These are phyloP conservation scores for Periglandula ipomoeae DNA, from an alignment of 2,329 filamentous ascomycete species.

Conservation along the genomic window DNA sequence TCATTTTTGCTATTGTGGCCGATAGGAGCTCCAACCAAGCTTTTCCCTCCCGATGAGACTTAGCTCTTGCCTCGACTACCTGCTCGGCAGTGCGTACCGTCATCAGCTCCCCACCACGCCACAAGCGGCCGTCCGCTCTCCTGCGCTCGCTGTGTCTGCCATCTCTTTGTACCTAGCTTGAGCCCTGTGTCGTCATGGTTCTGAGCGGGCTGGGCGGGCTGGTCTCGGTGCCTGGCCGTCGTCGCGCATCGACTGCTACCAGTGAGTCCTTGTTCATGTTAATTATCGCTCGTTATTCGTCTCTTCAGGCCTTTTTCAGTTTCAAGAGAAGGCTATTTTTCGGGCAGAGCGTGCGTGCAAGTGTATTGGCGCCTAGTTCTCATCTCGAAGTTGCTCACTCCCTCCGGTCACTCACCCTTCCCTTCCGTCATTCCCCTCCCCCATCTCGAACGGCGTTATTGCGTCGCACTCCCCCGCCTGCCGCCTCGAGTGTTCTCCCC, in stretches of 20 bases:
- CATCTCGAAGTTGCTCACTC: neutral
- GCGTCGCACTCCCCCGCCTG: neutral
- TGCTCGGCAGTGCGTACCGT: neutral
- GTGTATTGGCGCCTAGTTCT: neutral
- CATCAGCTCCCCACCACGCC: neutral
- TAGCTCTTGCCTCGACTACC: too few relatives aligned
- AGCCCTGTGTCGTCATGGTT: conserved; percentile 17
- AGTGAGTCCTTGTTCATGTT: conserved; percentile 12
- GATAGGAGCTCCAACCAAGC: neutral
- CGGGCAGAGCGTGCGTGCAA: neutral
- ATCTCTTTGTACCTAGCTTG: neutral
- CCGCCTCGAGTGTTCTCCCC: neutral
- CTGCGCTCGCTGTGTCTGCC: neutral
- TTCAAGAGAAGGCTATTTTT: neutral
- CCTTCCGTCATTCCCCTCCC: neutral
- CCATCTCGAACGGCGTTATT: neutral
- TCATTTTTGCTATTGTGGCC: too few relatives aligned
- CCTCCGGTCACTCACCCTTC: neutral
- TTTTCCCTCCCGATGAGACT: neutral
- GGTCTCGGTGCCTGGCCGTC: conserved; percentile 21
- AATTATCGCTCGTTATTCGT: neutral
- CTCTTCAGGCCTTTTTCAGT: conserved; percentile 1
- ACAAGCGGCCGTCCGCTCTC: too few relatives aligned
- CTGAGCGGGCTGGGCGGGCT: conserved; percentile 18
- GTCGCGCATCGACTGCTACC: conserved; percentile 19